Conservation (phyloP, 257 asterid genomes). For the Eustoma russellianum region DNA sequence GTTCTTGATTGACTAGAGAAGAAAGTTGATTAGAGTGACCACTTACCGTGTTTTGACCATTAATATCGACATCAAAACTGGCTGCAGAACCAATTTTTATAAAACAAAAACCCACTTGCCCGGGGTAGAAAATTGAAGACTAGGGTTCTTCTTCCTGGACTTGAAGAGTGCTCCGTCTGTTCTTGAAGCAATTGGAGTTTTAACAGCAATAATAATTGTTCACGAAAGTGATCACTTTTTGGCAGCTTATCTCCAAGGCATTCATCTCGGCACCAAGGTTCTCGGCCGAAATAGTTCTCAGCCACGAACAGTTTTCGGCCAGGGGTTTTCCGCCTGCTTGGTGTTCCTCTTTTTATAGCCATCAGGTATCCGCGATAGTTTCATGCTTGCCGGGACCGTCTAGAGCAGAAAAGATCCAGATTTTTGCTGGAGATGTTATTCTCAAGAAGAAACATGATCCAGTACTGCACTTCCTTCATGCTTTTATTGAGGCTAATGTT, state of each 20-base stretch:
- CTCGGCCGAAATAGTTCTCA: too few relatives aligned
- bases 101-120: too few relatives aligned
- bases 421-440: conserved; percentile 93
- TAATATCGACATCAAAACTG: conserved; percentile 61
- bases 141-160: conserved; percentile 42
- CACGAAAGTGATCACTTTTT: conserved; percentile 90
- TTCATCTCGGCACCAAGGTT: too few relatives aligned
- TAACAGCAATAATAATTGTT: conserved; percentile 76
- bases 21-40: conserved; percentile 31
- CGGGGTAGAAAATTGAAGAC: too few relatives aligned
- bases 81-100: conserved; percentile 43
- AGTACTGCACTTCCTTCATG: conserved; percentile 30
- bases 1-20: conserved; percentile 44
- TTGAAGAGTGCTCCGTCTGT: conserved; percentile 73
- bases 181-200: conserved; percentile 63
- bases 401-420: conserved; percentile 74
- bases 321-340: too few relatives aligned
- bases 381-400: conserved; percentile 75
- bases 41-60: conserved; percentile 35
- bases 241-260: conserved; percentile 92
- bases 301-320: too few relatives aligned
- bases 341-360: too few relatives aligned
- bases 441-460: conserved; percentile 98
- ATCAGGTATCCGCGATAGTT: conserved; percentile 95
- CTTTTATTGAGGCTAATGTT: neutral